phyloP scores from a whole-genome alignment of 1,284 basidiomycete species.

The Bjerkandera adusta region DNA sequence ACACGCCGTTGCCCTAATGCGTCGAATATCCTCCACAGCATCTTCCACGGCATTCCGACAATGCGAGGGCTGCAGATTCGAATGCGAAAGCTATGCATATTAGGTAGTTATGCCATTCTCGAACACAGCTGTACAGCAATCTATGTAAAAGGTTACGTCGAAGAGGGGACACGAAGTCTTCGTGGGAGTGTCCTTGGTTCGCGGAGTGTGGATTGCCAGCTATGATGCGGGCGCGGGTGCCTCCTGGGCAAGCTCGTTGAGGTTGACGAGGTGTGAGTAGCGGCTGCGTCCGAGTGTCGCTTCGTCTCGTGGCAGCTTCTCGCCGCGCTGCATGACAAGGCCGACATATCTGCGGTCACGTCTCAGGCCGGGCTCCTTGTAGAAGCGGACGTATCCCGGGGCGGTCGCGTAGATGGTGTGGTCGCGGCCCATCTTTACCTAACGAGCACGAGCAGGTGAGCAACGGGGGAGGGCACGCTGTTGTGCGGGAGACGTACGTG shows the following conservation, averaged over 20 bases:
- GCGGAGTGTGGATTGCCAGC: not conserved
- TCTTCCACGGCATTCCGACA: no score
- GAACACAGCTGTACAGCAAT: no score
- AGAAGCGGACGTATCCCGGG: constrained; percentile 91
- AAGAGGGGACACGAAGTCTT: no score
- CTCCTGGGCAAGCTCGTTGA: constrained; percentile 27
- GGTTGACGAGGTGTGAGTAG: constrained; percentile 70
- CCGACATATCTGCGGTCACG: constrained; percentile 80
- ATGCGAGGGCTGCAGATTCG: no score
- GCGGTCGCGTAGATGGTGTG: constrained; percentile 88
- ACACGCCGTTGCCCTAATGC: no score
- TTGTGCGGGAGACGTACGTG: constrained; percentile 53
- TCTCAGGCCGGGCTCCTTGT: constrained; percentile 71
- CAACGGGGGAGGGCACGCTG: constrained; percentile 3
- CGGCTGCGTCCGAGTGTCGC: constrained; percentile 69
- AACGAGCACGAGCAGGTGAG: constrained; percentile 16
- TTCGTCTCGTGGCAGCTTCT: constrained; percentile 84
- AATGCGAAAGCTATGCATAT: no score
- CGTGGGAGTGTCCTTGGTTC: no score
- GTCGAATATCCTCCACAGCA: no score
- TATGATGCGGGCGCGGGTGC: constrained; percentile 4
- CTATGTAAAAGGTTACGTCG: no score
- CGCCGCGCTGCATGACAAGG: constrained; percentile 74
- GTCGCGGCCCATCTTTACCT: constrained; percentile 90
- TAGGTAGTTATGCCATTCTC: no score